A percentile compares a stretch with the other conserved stretches of the same genome.
Evolutionary conservation across 1,284 basidiomycete species (phyloP).

Genomic region (Xanthoconium separans): DNA sequence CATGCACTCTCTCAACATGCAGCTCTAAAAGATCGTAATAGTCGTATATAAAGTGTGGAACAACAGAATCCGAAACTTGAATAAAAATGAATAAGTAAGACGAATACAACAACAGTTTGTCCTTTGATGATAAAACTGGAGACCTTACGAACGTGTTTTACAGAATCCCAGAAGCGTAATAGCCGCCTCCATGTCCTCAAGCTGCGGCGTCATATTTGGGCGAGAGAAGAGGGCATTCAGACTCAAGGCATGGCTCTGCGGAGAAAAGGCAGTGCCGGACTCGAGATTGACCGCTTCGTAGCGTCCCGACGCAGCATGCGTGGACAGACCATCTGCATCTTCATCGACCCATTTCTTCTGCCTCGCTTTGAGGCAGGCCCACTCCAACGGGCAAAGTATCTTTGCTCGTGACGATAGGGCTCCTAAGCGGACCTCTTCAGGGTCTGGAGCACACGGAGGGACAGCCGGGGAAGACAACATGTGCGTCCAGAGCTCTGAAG

Average conservation of each 20-base stretch:
- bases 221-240: not conserved
- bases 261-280: slow-evolving; percentile 4
- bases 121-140: not conserved
- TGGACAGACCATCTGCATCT: slow-evolving; percentile 19
- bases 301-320: slow-evolving; percentile 19
- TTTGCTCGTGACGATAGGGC: slow-evolving; percentile 33
- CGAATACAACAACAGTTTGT: slow-evolving; percentile 15
- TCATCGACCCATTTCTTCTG: slow-evolving; percentile 33
- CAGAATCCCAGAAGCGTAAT: slow-evolving; percentile 42
- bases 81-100: slow-evolving; percentile 34
- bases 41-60: slow-evolving; percentile 8
- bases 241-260: not conserved
- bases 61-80: slow-evolving; percentile 12
- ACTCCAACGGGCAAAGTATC: slow-evolving; percentile 41
- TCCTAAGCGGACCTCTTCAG: slow-evolving; percentile 32
- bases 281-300: slow-evolving; percentile 24
- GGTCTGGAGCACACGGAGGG: slow-evolving; percentile 36
- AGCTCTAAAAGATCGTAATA: not conserved
- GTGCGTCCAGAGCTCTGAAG: slow-evolving; percentile 39
- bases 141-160: slow-evolving; percentile 23
- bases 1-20: not conserved
- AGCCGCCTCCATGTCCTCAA: slow-evolving; percentile 45
- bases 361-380: slow-evolving; percentile 46
- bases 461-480: slow-evolving; percentile 43
- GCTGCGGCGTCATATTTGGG: slow-evolving; percentile 13